Conservation (phyloP, 176 grass and related monocot species). For the Chrysopogon serrulatus region DNA sequence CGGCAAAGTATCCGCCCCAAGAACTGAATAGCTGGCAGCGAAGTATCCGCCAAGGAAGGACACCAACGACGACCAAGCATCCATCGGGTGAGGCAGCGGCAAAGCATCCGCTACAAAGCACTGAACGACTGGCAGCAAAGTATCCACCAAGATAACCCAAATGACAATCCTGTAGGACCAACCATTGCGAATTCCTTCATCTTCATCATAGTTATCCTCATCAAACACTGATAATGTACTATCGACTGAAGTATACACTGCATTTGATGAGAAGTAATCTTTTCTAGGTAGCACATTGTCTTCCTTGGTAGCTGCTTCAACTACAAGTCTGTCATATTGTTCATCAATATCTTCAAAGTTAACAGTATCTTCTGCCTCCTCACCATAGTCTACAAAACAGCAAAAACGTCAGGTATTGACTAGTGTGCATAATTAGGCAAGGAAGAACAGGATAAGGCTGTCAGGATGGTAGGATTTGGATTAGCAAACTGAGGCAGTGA, state of each 20-base stretch:
- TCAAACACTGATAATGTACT: slow-evolving; percentile 67
- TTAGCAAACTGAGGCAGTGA: neutral
- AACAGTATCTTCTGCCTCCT: slow-evolving; percentile 94
- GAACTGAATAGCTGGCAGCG: no score
- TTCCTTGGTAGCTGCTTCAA: slow-evolving; percentile 72
- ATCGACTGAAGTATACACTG: slow-evolving; percentile 34
- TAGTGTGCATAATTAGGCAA: neutral
- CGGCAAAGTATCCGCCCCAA: no score
- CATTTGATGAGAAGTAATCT: slow-evolving; percentile 68
- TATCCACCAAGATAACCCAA: no score
- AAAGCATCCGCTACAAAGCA: no score
- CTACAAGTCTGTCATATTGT: slow-evolving; percentile 94
- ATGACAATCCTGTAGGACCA: no score
- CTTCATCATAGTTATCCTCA: slow-evolving; percentile 83
- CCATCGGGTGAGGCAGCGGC: no score
- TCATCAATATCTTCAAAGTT: slow-evolving; percentile 98
- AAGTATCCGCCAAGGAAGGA: no score
- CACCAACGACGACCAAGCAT: no score
- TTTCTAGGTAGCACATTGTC: slow-evolving; percentile 69
- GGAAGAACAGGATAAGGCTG: neutral
- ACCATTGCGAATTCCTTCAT: slow-evolving; percentile 66
- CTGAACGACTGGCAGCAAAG: no score
- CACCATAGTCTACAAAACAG: slow-evolving; percentile 71
- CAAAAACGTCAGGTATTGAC: neutral
- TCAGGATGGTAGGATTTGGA: neutral